Evolutionary conservation across 2,329 filamentous ascomycete species (phyloP), one percentile per base, ranked within the genome.

Genomic region (Orbilia oligospora): DNA sequence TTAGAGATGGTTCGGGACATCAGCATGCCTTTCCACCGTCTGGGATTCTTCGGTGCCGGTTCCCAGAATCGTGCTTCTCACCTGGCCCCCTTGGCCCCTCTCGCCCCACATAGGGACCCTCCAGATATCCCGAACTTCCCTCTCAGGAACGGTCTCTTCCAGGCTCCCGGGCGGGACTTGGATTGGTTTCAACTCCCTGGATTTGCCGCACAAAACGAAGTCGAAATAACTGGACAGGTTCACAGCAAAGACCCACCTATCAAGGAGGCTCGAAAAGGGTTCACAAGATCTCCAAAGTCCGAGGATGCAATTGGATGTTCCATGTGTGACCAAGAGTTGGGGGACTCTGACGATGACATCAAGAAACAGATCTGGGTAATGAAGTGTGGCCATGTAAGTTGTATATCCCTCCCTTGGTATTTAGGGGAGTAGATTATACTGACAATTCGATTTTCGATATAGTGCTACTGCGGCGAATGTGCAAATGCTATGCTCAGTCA

Each of bases 351-450:
- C 49, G 82, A 87, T 69, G 87, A 87, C 22, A 86, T 88, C 30
- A 83, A 97, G 84, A 91, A 93, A 83, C 92, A 97, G 82, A 95
- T 98, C 80, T 98, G 94, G 94, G 91, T 96, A 0, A 88, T 96
- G 41, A 97, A 88, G 65, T 99, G 96, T 84, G 96, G 96, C 80
- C 96, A 99, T 86, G 96, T 98, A 88, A 84, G 89, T 41, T 44
- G 38, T 36, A 12, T 46, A 20, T 72, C 14, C 38, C 6, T 27
- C 36, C 72, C 22, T 81, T 53, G 41, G 30, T 55, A 4, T 24
- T 18, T 36, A 27, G n/a, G 68, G 30, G 44, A 6, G 5, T 10
- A 14, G n/a, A 66, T 81, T 5, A 24, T 20, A 58, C 72, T 71
- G 53, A 76, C 63, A 2, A 3, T 1, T 55, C 36, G 18, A 16